A percentile compares a stretch with the other conserved stretches of the same genome.
Conservation (phyloP, 2,329 filamentous ascomycete species). For the Gliomastix tumulicola region DNA sequence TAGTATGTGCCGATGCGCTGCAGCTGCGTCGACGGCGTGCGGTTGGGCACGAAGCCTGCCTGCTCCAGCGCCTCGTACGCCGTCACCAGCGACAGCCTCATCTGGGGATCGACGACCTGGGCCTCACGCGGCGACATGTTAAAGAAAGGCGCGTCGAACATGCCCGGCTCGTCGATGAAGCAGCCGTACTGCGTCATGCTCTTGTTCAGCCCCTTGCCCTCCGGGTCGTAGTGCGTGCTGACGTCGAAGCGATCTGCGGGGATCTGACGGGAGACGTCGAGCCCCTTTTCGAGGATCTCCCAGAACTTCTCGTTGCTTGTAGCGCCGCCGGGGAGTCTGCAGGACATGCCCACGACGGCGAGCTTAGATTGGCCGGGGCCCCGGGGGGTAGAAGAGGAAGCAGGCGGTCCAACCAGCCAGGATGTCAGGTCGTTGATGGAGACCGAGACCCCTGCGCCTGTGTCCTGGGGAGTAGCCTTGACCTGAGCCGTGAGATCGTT, state of each 20-base stretch:
- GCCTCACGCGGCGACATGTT: constrained; percentile 25
- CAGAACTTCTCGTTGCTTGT: constrained; percentile 18
- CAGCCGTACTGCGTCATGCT: constrained; percentile 9
- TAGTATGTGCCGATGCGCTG: constrained; percentile 26
- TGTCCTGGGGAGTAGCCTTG: too few relatives aligned
- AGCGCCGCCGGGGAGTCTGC: constrained; percentile 26
- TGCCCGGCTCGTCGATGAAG: constrained; percentile 11
- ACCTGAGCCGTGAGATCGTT: neutral
- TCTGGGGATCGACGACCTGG: constrained; percentile 29
- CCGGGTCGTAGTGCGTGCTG: neutral
- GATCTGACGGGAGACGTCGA: neutral
- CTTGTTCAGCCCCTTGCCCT: neutral
- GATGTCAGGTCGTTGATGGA: too few relatives aligned
- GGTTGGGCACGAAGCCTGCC: constrained; percentile 8
- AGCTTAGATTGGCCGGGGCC: constrained; percentile 10
- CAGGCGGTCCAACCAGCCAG: too few relatives aligned
- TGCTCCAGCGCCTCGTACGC: constrained; percentile 31
- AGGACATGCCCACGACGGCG: constrained; percentile 30
- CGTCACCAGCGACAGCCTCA: constrained; percentile 25
- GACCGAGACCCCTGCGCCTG: too few relatives aligned
- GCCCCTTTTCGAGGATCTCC: constrained; percentile 12
- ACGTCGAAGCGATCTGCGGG: neutral
- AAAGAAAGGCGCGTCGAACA: constrained; percentile 34
- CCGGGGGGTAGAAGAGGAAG: too few relatives aligned
- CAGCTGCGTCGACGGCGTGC: neutral